Conservation (phyloP, 2,329 filamentous ascomycete species). For the Dothistroma septosporum region DNA sequence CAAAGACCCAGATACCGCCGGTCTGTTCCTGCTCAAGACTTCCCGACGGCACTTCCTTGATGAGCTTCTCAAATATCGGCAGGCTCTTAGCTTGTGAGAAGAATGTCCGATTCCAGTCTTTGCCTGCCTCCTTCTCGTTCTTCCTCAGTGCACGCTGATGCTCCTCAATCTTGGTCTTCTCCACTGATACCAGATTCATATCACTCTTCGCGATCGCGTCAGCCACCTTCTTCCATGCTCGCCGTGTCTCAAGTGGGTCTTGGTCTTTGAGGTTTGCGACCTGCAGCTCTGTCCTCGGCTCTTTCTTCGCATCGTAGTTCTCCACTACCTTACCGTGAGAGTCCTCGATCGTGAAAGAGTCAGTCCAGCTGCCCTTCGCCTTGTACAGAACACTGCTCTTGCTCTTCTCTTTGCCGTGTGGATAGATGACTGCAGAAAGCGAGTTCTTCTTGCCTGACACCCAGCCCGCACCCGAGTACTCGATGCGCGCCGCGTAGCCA, state of each 20-base stretch:
- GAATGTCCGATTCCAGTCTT: constrained; percentile 77
- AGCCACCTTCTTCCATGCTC: constrained; percentile 84
- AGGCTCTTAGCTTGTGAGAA: constrained; percentile 53
- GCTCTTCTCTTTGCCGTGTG: constrained; percentile 60
- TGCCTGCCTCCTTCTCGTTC: constrained; percentile 69
- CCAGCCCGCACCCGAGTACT: constrained; percentile 93
- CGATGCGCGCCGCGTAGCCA: constrained; percentile 83
- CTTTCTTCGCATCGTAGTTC: constrained; percentile 45
- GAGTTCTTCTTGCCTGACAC: constrained; percentile 93
- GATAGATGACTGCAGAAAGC: constrained; percentile 72
- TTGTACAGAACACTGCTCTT: constrained; percentile 65
- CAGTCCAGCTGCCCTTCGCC: constrained; percentile 87
- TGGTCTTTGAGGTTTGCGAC: constrained; percentile 72
- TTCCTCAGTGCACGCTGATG: constrained; percentile 73
- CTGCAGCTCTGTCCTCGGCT: constrained; percentile 60
- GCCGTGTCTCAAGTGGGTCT: constrained; percentile 79
- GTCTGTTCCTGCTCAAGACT: constrained; percentile 60
- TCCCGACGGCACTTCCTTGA: constrained; percentile 41
- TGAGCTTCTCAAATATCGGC: constrained; percentile 48
- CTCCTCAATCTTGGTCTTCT: constrained; percentile 88
- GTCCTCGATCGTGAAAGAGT: constrained; percentile 72
- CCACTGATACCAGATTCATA: constrained; percentile 71
- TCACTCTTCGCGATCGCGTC: constrained; percentile 75
- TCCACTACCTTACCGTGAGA: constrained; percentile 49
- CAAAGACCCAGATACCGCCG: constrained; percentile 67